Conservation (phyloP, 2,329 filamentous ascomycete species). For the Colletotrichum theobromicola region DNA sequence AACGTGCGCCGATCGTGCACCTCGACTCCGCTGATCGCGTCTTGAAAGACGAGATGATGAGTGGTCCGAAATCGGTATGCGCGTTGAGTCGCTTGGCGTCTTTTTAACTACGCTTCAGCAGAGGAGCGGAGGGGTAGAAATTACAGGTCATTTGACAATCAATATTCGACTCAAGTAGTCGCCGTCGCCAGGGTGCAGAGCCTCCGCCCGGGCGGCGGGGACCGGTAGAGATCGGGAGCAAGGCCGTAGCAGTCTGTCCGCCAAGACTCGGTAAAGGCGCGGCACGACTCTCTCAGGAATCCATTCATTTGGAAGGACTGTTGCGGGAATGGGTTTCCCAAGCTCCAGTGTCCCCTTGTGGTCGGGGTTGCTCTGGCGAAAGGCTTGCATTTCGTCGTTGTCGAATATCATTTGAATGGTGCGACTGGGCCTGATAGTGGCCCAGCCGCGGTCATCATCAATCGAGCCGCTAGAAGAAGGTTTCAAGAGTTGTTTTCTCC, state of each 20-base stretch:
- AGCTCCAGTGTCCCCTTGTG: background rate
- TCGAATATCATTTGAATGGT: background rate
- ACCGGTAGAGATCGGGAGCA: background rate
- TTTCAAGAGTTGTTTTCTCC: background rate
- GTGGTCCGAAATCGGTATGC: background rate
- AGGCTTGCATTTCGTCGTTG: background rate
- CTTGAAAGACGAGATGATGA: background rate
- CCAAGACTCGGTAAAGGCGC: background rate
- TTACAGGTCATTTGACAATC: background rate
- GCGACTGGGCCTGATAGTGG: background rate
- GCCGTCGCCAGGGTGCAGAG: background rate
- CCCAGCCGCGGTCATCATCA: background rate
- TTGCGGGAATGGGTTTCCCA: background rate
- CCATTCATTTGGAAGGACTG: background rate
- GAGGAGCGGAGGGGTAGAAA: background rate
- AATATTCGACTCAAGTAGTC: background rate
- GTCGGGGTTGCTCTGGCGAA: background rate
- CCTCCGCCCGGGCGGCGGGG: background rate
- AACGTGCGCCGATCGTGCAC: background rate
- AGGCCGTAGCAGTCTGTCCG: background rate
- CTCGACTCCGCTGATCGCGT: background rate
- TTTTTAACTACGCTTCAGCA: background rate
- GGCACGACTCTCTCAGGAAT: background rate
- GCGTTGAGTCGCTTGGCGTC: background rate
- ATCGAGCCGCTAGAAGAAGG: background rate